Evolutionary conservation across 2,329 filamentous ascomycete species (phyloP).

Genomic region (Colletotrichum euphorbiae): DNA sequence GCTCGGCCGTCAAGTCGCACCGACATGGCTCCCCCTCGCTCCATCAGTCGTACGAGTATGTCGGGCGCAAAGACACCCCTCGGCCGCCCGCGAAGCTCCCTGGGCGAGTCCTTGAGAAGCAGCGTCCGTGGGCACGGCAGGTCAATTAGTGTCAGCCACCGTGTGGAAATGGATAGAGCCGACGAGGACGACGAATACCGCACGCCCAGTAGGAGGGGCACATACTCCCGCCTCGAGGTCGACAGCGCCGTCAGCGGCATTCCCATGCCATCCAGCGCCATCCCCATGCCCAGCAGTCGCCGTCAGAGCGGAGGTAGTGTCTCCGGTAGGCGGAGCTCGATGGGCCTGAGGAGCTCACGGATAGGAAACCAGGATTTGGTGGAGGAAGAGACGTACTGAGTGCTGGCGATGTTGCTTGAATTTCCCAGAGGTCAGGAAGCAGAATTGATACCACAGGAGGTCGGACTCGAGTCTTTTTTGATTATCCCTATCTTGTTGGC

Average conservation of each 20-base stretch:
- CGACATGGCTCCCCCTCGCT: slow-evolving; percentile 67
- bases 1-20: slow-evolving; percentile 66
- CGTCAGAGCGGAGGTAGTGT: slow-evolving; percentile 55
- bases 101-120: slow-evolving; percentile 57
- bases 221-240: slow-evolving; percentile 61
- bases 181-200: slow-evolving; percentile 56
- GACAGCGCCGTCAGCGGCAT: slow-evolving; percentile 55
- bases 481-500: slow-evolving; percentile 39
- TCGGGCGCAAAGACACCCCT: slow-evolving; percentile 72
- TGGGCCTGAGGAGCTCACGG: slow-evolving; percentile 40
- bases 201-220: slow-evolving; percentile 68
- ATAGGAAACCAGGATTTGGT: slow-evolving; percentile 55
- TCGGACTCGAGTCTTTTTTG: slow-evolving; percentile 47
- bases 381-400: slow-evolving; percentile 67
- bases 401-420: background rate
- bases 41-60: slow-evolving; percentile 74
- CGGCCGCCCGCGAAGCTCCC: slow-evolving; percentile 76
- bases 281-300: slow-evolving; percentile 58
- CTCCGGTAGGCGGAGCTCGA: slow-evolving; percentile 51
- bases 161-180: slow-evolving; percentile 62
- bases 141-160: slow-evolving; percentile 65
- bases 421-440: background rate
- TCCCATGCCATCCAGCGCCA: slow-evolving; percentile 55
- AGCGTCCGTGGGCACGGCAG: slow-evolving; percentile 61
- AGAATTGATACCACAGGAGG: slow-evolving; percentile 42